Base-by-base conservation (phyloP, 176 grass and related monocot genomes). In the Hordeum marinum region DNA sequence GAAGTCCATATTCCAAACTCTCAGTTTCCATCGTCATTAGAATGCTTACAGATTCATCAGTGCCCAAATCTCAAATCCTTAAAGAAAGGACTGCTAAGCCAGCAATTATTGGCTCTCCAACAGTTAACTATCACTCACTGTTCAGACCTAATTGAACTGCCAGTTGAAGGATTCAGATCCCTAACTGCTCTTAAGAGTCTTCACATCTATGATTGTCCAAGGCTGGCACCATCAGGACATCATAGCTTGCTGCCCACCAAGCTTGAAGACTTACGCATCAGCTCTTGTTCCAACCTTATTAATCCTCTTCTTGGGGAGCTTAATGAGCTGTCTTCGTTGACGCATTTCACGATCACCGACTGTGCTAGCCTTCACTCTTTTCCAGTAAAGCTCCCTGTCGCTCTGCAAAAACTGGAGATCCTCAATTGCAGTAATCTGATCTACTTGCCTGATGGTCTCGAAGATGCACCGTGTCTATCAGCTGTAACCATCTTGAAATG, bases 221-320 rank as follows among this genome's bases (percentile, higher is more conserved):
- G 84, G 50, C 60, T 92, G 78, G 26, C 57, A 79, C 57, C 89
- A 87, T 63, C 75, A 0, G 76, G 13, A 85, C 25, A 82, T 7
- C 54, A 78, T 81, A 81, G n/a, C 24, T 76, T 88, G 68, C 78
- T 87, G 21, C 81, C 81, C 35, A 77, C 58, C 24, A 63, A 57
- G 20, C 86, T 96, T 73, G 89, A 90, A 85, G 91, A 97, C 61
- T 72, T 97, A 8, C 80, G 60, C 48, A 90, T 94, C 85, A 90
- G 48, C 3, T 80, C 87, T 52, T 92, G 87, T 85, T 52, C 86
- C 42, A 78, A 90, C 72, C 79, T 97, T 42, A 82, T 97, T 34
- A 80, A 91, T 35, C 64, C 62, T 43, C 85, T 97, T 79, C 83
- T 97, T 81, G 24, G 6, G 81, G 85, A 94, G 45, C 25, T 89